A percentile compares a stretch with the other conserved stretches of the same genome.
Evolutionary conservation across 2,329 filamentous ascomycete genomes (phyloP).

Genomic region (Teratosphaeria epicoccoides): DNA sequence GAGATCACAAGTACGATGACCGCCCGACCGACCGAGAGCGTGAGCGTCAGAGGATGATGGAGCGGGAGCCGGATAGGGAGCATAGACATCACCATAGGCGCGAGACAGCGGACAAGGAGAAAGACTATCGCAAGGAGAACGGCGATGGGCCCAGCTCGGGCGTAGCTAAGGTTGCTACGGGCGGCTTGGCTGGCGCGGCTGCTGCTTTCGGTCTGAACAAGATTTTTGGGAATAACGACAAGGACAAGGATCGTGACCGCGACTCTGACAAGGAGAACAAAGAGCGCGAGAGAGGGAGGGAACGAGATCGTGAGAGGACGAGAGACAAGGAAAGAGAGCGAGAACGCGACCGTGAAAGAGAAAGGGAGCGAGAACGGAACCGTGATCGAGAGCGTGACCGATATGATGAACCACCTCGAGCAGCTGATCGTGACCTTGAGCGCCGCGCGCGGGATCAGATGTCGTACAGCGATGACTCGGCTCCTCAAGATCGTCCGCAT

Average conservation of each 20-base stretch:
- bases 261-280: slow-evolving; percentile 6
- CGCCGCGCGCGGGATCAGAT: slow-evolving; percentile 4
- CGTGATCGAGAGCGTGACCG: slow-evolving; percentile 8
- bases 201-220: slow-evolving; percentile 21
- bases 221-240: slow-evolving; percentile 17
- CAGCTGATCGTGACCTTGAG: slow-evolving; percentile 5
- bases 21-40: slow-evolving; percentile 19
- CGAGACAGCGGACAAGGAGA: slow-evolving; percentile 12
- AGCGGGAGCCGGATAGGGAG: slow-evolving; percentile 6
- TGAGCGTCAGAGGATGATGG: slow-evolving; percentile 8
- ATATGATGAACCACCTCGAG: slow-evolving; percentile 6
- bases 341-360: slow-evolving; percentile 14
- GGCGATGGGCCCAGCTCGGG: slow-evolving; percentile 9
- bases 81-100: slow-evolving; percentile 18
- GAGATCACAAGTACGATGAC: slow-evolving; percentile 21
- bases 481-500: slow-evolving; percentile 10
- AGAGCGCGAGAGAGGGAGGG: slow-evolving; percentile 1
- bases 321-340: slow-evolving; percentile 7
- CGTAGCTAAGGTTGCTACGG: slow-evolving; percentile 20
- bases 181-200: slow-evolving; percentile 23
- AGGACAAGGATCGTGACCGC: slow-evolving; percentile 10
- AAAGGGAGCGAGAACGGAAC: slow-evolving; percentile 13
- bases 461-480: slow-evolving; percentile 16
- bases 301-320: slow-evolving; percentile 7
- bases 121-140: slow-evolving; percentile 16